A percentile compares a stretch with the other conserved stretches of the same genome.
Evolutionary conservation across 345 rosid genomes (phyloP).

Genomic region (Cardiospermum halicacabum): DNA sequence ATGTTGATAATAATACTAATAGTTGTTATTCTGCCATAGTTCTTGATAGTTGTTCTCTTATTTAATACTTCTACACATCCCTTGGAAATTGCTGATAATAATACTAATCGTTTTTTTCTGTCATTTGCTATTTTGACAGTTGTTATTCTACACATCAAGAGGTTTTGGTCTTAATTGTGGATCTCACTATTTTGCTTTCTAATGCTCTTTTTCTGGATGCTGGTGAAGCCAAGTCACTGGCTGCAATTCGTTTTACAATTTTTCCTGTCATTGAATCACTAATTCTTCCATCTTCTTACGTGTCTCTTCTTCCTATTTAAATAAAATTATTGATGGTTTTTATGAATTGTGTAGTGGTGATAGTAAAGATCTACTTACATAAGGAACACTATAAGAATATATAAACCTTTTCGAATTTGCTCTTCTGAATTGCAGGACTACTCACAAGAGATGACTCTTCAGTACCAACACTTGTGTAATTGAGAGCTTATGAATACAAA

Average conservation of each 20-base stretch:
- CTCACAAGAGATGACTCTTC: constrained; percentile 36
- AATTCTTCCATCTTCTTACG: constrained; percentile 67
- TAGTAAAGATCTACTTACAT: neutral
- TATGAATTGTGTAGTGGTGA: neutral
- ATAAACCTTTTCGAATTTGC: constrained; percentile 77
- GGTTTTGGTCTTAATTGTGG: constrained; percentile 19
- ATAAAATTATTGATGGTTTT: neutral
- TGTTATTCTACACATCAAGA: no score
- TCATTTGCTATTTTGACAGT: no score
- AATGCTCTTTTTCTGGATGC: constrained; percentile 36
- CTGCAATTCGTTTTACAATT: constrained; percentile 80
- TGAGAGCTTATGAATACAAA: no score
- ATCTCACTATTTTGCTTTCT: constrained; percentile 32
- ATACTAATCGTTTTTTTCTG: no score
- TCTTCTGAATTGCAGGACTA: constrained; percentile 62
- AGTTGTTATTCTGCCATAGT: no score
- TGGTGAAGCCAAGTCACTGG: constrained; percentile 26
- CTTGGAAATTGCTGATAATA: no score
- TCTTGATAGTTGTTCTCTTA: no score
- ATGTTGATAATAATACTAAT: no score
- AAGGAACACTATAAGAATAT: neutral
- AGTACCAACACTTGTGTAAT: constrained; percentile 31
- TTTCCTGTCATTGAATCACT: constrained; percentile 58
- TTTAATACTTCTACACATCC: no score
- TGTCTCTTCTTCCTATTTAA: constrained; percentile 70